Evolutionary conservation across 2,329 filamentous ascomycete species (phyloP).

Genomic region (Pseudogymnoascus sp.): DNA sequence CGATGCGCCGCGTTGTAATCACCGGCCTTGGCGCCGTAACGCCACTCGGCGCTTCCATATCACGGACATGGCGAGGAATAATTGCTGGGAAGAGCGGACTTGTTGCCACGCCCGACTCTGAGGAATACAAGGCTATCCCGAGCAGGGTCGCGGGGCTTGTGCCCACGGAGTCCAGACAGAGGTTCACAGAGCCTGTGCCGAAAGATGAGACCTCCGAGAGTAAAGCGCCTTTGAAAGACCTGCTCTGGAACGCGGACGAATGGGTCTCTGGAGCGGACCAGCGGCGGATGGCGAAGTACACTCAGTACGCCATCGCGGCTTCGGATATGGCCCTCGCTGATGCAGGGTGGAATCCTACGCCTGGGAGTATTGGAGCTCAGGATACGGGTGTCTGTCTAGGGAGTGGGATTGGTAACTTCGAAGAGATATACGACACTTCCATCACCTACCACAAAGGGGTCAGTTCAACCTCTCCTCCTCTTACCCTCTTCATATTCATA

Average conservation of each 20-base stretch:
- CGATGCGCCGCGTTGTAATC: slow-evolving; percentile 66
- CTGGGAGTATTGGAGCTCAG: slow-evolving; percentile 56
- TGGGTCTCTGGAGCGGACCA: slow-evolving; percentile 51
- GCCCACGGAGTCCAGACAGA: slow-evolving; percentile 44
- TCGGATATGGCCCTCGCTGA: slow-evolving; percentile 80
- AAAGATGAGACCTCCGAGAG: slow-evolving; percentile 27
- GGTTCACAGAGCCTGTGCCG: slow-evolving; percentile 9
- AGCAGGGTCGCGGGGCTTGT: slow-evolving; percentile 82
- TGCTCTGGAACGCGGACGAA: slow-evolving; percentile 45
- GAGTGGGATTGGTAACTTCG: slow-evolving; percentile 90
- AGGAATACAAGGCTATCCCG: slow-evolving; percentile 62
- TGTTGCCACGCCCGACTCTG: slow-evolving; percentile 44
- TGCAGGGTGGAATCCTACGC: slow-evolving; percentile 58
- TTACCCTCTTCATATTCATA: neutral
- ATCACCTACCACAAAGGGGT: slow-evolving; percentile 69
- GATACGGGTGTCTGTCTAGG: slow-evolving; percentile 86
- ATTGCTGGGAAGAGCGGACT: slow-evolving; percentile 76
- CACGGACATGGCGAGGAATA: slow-evolving; percentile 73
- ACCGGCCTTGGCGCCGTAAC: slow-evolving; percentile 78
- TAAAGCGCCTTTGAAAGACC: slow-evolving; percentile 35
- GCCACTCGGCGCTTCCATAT: slow-evolving; percentile 74
- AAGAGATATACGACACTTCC: slow-evolving; percentile 82
- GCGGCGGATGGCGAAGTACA: slow-evolving; percentile 82
- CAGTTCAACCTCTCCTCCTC: slow-evolving; percentile 16
- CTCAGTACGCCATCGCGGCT: slow-evolving; percentile 85